Conservation (phyloP, 345 rosid genomes). For the Populus davidiana region DNA sequence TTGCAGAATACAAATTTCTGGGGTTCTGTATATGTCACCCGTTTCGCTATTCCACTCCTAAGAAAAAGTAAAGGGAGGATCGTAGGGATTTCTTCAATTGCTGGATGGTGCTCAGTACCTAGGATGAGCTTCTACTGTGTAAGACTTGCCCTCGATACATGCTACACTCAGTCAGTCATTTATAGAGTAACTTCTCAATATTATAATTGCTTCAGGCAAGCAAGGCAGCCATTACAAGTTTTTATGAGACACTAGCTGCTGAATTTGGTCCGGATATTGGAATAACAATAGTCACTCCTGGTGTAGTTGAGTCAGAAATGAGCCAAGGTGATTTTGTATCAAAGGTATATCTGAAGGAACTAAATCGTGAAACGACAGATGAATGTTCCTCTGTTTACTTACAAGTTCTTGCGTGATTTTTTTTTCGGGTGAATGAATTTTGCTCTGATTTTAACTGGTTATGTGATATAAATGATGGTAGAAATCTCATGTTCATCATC, state of each 20-base stretch:
- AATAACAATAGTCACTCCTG: constrained; percentile 48
- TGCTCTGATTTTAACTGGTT: neutral
- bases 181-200: neutral
- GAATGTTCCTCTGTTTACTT: neutral
- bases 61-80: constrained; percentile 46
- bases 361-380: constrained; percentile 9
- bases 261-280: constrained; percentile 41
- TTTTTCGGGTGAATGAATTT: no score
- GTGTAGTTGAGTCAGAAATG: constrained; percentile 41
- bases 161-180: neutral
- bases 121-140: constrained; percentile 49
- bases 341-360: neutral
- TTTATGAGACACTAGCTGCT: constrained; percentile 46
- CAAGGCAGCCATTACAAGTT: constrained; percentile 49
- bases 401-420: neutral
- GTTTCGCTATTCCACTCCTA: constrained; percentile 39
- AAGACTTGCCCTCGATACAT: constrained; percentile 3
- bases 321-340: constrained; percentile 28
- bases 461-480: neutral
- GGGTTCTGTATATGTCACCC: constrained; percentile 46
- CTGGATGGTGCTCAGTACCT: constrained; percentile 41
- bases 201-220: constrained; percentile 42
- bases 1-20: constrained; percentile 51
- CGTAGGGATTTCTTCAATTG: constrained; percentile 44
- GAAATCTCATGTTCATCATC: no score